Evolutionary conservation across 768 basidiomycete genomes (phyloP).

Genomic region (Tricholoma sp.): DNA sequence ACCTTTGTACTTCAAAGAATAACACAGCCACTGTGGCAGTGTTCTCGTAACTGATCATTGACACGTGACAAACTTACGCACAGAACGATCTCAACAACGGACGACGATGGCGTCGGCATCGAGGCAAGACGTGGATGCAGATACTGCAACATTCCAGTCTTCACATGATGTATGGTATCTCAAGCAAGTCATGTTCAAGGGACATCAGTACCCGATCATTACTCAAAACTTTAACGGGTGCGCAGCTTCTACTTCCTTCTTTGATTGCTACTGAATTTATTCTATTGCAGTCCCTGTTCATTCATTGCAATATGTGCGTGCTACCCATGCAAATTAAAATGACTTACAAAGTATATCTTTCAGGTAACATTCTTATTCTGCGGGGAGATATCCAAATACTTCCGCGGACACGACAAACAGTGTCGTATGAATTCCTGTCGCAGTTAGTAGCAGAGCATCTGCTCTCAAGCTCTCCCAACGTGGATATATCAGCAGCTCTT

Average conservation of each 20-base stretch:
- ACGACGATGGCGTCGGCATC: slow-evolving; percentile 1
- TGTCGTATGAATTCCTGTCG: slow-evolving; percentile 82
- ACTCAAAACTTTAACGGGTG: slow-evolving; percentile 86
- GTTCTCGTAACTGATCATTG: no score
- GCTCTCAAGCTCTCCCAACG: slow-evolving; percentile 48
- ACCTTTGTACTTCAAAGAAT: no score
- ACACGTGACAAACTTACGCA: no score
- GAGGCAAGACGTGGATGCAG: slow-evolving; percentile 5
- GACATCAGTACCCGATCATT: slow-evolving; percentile 52
- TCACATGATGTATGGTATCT: slow-evolving; percentile 74
- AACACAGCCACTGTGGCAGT: no score
- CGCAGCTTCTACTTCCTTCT: slow-evolving; percentile 19
- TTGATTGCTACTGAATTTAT: slow-evolving; percentile 2
- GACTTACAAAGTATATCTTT: background rate
- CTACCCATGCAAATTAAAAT: slow-evolving; percentile 2
- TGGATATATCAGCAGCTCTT: slow-evolving; percentile 67
- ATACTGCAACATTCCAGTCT: slow-evolving; percentile 27
- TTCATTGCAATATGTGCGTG: slow-evolving; percentile 83
- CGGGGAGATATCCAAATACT: slow-evolving; percentile 76
- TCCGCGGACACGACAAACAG: slow-evolving; percentile 58
- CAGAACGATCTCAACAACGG: no score
- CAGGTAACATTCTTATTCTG: slow-evolving; percentile 86
- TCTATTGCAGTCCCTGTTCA: slow-evolving; percentile 68
- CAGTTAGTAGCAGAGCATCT: slow-evolving; percentile 83
- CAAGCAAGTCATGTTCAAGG: slow-evolving; percentile 56